These are phyloP conservation scores for Fusarium udum DNA, from an alignment of 2,329 filamentous ascomycete species.

Conservation along the genomic window DNA sequence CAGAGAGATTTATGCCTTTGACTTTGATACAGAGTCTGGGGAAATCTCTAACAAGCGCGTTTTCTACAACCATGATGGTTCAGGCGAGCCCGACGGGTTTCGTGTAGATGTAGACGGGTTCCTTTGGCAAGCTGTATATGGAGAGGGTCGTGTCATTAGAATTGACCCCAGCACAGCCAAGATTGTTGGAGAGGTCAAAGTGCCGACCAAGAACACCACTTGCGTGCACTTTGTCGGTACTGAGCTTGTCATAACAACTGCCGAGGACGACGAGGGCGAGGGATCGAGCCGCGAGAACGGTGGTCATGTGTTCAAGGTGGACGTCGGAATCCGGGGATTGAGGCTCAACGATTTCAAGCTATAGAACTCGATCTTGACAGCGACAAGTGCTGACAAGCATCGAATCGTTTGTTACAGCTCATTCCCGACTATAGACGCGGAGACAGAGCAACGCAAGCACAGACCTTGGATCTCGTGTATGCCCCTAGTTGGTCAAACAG, in stretches of 20 bases:
- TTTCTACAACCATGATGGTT: constrained; percentile 75
- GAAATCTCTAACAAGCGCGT: constrained; percentile 73
- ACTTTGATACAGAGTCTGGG: constrained; percentile 74
- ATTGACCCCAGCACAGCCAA: constrained; percentile 72
- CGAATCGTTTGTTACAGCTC: background rate
- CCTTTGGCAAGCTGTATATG: constrained; percentile 89
- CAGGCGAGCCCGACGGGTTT: constrained; percentile 83
- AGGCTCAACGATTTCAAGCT: constrained; percentile 72
- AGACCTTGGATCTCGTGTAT: constrained; percentile 26
- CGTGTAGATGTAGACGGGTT: constrained; percentile 85
- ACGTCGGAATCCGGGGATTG: constrained; percentile 77
- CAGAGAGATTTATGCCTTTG: constrained; percentile 75
- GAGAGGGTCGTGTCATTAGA: constrained; percentile 77
- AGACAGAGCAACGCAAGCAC: constrained; percentile 17
- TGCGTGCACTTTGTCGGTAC: constrained; percentile 83
- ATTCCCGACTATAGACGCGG: constrained; percentile 1
- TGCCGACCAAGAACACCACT: constrained; percentile 83
- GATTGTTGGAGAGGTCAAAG: constrained; percentile 76
- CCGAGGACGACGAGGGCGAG: constrained; percentile 72
- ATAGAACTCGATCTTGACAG: constrained; percentile 16
- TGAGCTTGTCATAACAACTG: constrained; percentile 81
- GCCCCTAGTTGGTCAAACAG: constrained; percentile 10
- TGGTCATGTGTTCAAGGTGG: constrained; percentile 78
- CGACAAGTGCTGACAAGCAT: background rate
- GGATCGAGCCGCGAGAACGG: constrained; percentile 70